These are phyloP conservation scores for Neurospora sp. DNA, from an alignment of 495 filamentous ascomycete genomes.

Conservation along the genomic window DNA sequence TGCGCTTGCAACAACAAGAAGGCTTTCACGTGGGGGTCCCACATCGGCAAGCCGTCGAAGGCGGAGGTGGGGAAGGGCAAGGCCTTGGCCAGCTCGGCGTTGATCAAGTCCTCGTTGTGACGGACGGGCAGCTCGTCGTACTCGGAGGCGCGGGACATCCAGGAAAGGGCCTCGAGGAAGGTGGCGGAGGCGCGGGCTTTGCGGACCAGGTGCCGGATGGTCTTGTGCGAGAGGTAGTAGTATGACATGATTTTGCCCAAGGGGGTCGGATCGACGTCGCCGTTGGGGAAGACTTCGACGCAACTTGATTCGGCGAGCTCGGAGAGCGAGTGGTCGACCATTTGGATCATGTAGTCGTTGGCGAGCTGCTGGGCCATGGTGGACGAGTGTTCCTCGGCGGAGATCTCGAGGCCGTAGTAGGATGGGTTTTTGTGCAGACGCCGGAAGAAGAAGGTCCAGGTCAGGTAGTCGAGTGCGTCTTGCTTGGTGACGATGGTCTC, in stretches of 20 bases:
- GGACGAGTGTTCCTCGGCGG: conserved; percentile 84
- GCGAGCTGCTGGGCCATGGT: conserved; percentile 74
- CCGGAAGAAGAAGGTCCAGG: conserved; percentile 99
- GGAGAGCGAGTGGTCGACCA: conserved; percentile 75
- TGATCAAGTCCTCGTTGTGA: conserved; percentile 98
- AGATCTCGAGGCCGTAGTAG: conserved; percentile 94
- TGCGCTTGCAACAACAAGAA: conserved; percentile 91
- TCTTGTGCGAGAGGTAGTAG: conserved; percentile 96
- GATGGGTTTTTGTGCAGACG: conserved; percentile 96
- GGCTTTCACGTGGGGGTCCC: conserved; percentile 97
- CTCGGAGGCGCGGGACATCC: conserved; percentile 90
- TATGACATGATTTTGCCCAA: conserved; percentile 98
- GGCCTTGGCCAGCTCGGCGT: conserved; percentile 76
- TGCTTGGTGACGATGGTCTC: conserved; percentile 89
- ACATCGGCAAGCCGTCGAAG: conserved; percentile 66
- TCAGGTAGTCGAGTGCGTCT: conserved; percentile 94
- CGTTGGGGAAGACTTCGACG: conserved; percentile 69
- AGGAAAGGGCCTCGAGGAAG: conserved; percentile 78
- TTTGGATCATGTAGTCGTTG: conserved; percentile 82
- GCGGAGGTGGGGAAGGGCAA: conserved; percentile 47
- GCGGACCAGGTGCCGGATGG: conserved; percentile 70
- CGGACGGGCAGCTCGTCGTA: conserved; percentile 98
- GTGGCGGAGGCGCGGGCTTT: conserved; percentile 67
- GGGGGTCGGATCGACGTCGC: conserved; percentile 78
- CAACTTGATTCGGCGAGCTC: conserved; percentile 79